A percentile compares a stretch with the other conserved stretches of the same genome.
phyloP scores from a whole-genome alignment of 345 rosid genomes.

The Boechera retrofracta region DNA sequence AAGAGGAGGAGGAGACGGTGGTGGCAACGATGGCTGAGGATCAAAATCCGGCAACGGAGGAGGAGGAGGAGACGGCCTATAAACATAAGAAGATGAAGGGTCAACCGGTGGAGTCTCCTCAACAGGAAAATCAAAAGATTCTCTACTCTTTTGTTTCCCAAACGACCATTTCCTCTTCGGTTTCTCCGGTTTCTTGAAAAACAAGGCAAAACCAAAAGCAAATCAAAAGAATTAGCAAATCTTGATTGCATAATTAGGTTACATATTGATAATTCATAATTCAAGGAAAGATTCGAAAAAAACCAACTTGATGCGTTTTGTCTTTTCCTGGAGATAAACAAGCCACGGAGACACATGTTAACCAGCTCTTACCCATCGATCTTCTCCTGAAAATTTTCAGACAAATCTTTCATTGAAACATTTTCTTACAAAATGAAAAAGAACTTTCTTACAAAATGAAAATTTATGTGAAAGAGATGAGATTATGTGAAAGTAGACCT shows the following conservation, averaged over 20 bases:
- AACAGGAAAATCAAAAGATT: slow-evolving; percentile 26
- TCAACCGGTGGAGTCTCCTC: slow-evolving; percentile 27
- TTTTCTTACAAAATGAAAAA: slow-evolving; percentile 15
- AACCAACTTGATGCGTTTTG: slow-evolving; percentile 39
- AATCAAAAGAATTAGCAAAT: slow-evolving; percentile 14
- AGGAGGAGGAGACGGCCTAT: slow-evolving; percentile 38
- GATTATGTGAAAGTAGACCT: slow-evolving; percentile 31
- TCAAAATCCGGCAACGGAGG: slow-evolving; percentile 36
- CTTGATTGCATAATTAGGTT: slow-evolving; percentile 16
- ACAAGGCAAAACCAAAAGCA: slow-evolving; percentile 13
- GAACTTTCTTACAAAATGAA: slow-evolving; percentile 20
- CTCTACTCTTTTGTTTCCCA: slow-evolving; percentile 41
- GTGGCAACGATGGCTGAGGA: slow-evolving; percentile 42
- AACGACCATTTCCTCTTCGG: slow-evolving; percentile 38
- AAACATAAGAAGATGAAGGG: slow-evolving; percentile 14
- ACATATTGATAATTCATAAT: not conserved
- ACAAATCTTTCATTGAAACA: slow-evolving; percentile 30
- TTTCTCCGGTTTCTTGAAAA: slow-evolving; percentile 41
- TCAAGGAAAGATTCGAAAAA: not conserved
- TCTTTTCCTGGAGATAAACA: slow-evolving; percentile 38
- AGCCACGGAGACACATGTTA: slow-evolving; percentile 34
- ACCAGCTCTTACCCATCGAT: slow-evolving; percentile 41
- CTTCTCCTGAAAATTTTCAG: slow-evolving; percentile 31
- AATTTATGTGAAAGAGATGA: slow-evolving; percentile 5
- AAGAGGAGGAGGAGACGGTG: slow-evolving; percentile 42